Base-by-base conservation (phyloP, 192 early-diverging fungal species). In the Umbelopsis sp. region DNA sequence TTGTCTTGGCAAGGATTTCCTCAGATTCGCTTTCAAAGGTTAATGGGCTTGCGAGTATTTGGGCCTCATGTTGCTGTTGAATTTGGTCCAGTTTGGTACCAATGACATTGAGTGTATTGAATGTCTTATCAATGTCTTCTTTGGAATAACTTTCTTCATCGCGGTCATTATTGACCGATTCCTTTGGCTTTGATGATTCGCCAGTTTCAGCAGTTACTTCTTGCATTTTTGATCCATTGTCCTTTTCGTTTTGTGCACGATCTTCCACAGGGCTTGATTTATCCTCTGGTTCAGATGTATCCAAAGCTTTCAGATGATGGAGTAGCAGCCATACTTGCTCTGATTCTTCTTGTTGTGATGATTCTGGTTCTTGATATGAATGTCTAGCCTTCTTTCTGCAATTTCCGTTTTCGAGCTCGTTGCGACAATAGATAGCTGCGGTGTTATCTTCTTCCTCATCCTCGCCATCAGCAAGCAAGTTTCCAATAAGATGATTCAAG, bases 11-110 rank as follows among this genome's bases (percentile, higher is more conserved):
- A 12, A 64, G 9, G 18, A 50, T 33, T 11, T 67, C 41, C 15
- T 65, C 61, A 48, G 64, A 65, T 23, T 46, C 45, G 33, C 4
- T 21, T 25, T 64, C 41, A 51, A 51, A 71, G 23, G 61, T 71
- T 35, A 51, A 71, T 20, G 27, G 67, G 50, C 33, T 44, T 3
- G 64, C 48, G 13, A 51, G n/a, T 1, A 71, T 16, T 9, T 35
- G 16, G 21, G 21, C 21, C 25, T 65, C 64, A 50, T 66, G 48
- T 7, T 65, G 25, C 45, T 52, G 21, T 25, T 65, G 58, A 6
- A 66, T 71, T 23, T 51, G 7, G 9, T 66, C 64, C 8, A 71
- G 49, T 18, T 66, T 64, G 44, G 64, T 21, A 20, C 49, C 49
- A 66, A 71, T 71, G 18, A 11, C 15, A 10, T 41, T 50, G 6